Base-by-base conservation (phyloP, 176 grass and related monocot species). In the Avena atlantica region DNA sequence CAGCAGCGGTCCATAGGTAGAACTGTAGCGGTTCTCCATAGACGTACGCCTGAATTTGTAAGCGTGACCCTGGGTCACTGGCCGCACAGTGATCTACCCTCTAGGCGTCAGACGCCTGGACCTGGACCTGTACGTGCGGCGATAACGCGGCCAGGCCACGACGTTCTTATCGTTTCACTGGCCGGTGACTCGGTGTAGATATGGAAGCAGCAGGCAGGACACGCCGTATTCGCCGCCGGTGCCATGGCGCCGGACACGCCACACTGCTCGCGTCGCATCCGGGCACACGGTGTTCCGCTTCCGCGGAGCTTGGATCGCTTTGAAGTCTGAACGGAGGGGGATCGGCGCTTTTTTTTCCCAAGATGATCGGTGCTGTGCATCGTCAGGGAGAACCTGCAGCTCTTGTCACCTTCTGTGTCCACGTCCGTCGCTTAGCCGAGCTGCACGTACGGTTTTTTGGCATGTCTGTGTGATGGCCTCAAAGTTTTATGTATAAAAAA, bases 151-250 rank as follows among this genome's bases (percentile, higher is more conserved):
- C 16, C 29, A 15, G 37, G 48, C 40, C 52, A 29, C 17, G 66
- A 7, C 76, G 42, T 67, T 57, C 55, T 69, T 69, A 70, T 81
- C 57, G 50, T 31, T 34, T 81, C 56, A 70, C 83, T 58, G 78
- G 16, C 27, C 59, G 63, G 63, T 66, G 63, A 66, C 63, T 56
- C 69, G 73, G 12, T 37, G 34, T 14, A 13, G 3, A 31, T 67
- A 67, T n/a, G 24, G 70, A 63, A 45, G 82, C 70, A 12, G 31
- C 17, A 23, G 6, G 57, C 29, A 34, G 31, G 31, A 34, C 31
- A 49, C 57, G 58, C 58, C 50, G 80, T 76, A 12, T 63, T 61
- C 44, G 71, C 70, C 57, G 40, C 42, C 42, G 45, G 45, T 10
- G 24, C 16, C 79, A 52, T 36, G 61, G 21, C 61, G 50, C 17